Conservation (phyloP, 2,329 filamentous ascomycete genomes). For the Ambrosiella cleistominuta region DNA sequence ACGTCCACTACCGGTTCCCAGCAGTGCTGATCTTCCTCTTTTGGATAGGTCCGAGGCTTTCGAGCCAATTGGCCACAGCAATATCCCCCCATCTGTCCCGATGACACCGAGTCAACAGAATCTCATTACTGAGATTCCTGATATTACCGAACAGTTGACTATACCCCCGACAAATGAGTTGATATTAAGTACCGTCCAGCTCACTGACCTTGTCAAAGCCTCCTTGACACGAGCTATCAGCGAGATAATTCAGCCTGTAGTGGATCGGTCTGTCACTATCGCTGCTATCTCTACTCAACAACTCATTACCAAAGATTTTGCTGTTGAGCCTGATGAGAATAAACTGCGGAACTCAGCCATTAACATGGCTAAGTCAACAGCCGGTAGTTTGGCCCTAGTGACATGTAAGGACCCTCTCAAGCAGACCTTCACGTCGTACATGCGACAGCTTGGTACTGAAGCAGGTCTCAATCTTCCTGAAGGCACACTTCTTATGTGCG, state of each 20-base stretch:
- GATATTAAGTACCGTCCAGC: conserved; percentile 51
- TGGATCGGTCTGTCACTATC: conserved; percentile 93
- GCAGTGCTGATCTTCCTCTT: conserved; percentile 41
- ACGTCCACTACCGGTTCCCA: conserved; percentile 26
- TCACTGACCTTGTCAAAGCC: conserved; percentile 62
- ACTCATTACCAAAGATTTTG: conserved; percentile 91
- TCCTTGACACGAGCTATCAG: conserved; percentile 80
- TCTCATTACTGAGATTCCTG: conserved; percentile 65
- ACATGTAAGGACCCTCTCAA: conserved; percentile 94
- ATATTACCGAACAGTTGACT: conserved; percentile 60
- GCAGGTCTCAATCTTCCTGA: conserved; percentile 75
- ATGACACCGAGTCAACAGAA: conserved; percentile 61
- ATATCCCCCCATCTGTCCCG: conserved; percentile 48
- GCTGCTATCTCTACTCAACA: conserved; percentile 92
- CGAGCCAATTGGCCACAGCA: conserved; percentile 64
- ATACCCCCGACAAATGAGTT: conserved; percentile 70
- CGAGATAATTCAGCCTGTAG: conserved; percentile 94
- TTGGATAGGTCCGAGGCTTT: conserved; percentile 63
- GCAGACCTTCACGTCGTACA: conserved; percentile 94
- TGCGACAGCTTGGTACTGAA: conserved; percentile 50
- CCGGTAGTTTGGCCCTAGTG: conserved; percentile 85
- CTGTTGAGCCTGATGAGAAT: conserved; percentile 78
- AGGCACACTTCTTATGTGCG: conserved; percentile 93
- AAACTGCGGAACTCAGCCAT: conserved; percentile 72
- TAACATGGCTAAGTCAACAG: conserved; percentile 87